These are phyloP conservation scores for Wickerhamomyces alni DNA, from an alignment of 805 yeast species.

Conservation along the genomic window DNA sequence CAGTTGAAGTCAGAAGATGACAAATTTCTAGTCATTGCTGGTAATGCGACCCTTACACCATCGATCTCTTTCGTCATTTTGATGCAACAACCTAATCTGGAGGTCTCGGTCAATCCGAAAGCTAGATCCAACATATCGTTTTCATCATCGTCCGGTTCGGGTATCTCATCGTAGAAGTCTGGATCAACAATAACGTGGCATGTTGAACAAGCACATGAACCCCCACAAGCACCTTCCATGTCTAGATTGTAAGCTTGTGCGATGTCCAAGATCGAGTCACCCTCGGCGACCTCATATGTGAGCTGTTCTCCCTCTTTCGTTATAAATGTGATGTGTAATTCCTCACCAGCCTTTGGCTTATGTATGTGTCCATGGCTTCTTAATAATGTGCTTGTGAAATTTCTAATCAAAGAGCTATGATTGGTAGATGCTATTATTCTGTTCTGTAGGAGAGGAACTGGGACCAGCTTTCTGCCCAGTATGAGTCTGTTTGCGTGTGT, in stretches of 20 bases:
- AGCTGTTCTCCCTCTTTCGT: constrained; percentile 86
- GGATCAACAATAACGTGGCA: constrained; percentile 97
- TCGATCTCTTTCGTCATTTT: constrained; percentile 85
- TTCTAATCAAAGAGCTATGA: constrained; percentile 18
- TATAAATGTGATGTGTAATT: constrained; percentile 77
- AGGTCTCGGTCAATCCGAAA: constrained; percentile 94
- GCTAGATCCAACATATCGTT: constrained; percentile 98
- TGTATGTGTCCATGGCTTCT: constrained; percentile 76
- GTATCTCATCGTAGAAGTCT: constrained; percentile 81
- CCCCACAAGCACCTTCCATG: constrained; percentile 99
- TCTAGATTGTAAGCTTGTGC: constrained; percentile 92
- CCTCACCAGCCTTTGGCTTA: constrained; percentile 92
- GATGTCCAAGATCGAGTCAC: constrained; percentile 86
- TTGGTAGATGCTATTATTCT: constrained; percentile 6
- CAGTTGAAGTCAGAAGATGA: constrained; percentile 71
- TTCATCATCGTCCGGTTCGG: constrained; percentile 96
- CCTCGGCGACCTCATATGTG: constrained; percentile 82
- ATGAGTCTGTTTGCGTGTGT: neutral
- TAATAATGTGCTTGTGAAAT: constrained; percentile 23
- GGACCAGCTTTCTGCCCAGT: neutral
- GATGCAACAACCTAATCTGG: constrained; percentile 93
- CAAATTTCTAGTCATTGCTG: constrained; percentile 94
- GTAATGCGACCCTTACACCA: constrained; percentile 91
- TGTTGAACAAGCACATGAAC: constrained; percentile 98
- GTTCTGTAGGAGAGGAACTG: neutral